phyloP scores from a whole-genome alignment of 129 eudicot genomes.

The Escallonia rubra region DNA sequence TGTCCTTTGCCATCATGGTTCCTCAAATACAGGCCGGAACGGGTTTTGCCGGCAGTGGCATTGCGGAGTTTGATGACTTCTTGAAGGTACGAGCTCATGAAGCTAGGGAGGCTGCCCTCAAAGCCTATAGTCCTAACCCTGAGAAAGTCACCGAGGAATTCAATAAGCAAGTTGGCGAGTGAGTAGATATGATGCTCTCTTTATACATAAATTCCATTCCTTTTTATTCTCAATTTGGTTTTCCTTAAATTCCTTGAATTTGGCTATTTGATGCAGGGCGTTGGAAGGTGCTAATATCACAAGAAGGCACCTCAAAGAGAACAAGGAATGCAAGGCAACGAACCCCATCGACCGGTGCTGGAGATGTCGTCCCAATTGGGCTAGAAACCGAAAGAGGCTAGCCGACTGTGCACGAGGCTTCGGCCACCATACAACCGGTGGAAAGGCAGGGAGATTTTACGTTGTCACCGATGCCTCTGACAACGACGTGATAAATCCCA shows the following conservation, averaged over 20 bases:
- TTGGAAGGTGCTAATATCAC: constrained; percentile 14
- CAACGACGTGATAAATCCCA: constrained; percentile 37
- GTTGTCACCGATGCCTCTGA: constrained; percentile 64
- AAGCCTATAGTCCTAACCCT: constrained; percentile 40
- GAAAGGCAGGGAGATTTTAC: constrained; percentile 42
- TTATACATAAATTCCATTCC: too few species aligned
- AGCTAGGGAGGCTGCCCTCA: constrained; percentile 17
- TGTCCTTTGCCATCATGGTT: constrained; percentile 23
- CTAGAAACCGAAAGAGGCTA: constrained; percentile 40
- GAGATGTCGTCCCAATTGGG: constrained; percentile 64
- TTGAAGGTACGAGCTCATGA: constrained; percentile 23
- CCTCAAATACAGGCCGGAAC: constrained; percentile 2
- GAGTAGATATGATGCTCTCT: constrained; percentile 1
- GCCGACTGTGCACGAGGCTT: constrained; percentile 65
- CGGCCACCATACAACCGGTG: constrained; percentile 57
- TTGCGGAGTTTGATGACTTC: constrained; percentile 25
- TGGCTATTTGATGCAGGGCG: background rate
- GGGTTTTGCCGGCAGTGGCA: background rate
- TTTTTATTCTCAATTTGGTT: background rate
- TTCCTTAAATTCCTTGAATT: background rate
- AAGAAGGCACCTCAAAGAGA: constrained; percentile 32
- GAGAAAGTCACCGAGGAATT: constrained; percentile 24
- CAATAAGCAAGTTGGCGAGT: constrained; percentile 38
- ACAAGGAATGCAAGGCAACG: constrained; percentile 39
- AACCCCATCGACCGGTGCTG: constrained; percentile 76